Evolutionary conservation across 257 asterid genomes (phyloP).

Genomic region (Anisodus acutangulus): DNA sequence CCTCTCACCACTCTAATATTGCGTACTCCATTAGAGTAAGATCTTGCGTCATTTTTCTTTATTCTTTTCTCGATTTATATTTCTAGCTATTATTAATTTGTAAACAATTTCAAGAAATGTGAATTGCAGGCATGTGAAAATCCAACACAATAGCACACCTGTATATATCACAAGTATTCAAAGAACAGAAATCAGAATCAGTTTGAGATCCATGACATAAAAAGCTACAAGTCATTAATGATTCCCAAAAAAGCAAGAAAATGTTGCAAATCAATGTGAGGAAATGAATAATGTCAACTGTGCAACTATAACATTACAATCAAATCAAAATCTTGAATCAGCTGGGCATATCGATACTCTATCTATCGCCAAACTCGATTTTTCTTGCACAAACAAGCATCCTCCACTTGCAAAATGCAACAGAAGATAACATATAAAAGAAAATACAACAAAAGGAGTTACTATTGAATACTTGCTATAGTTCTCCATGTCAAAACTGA

Average conservation of each 20-base stretch:
- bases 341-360: background rate
- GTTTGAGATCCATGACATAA: background rate
- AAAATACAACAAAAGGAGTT: background rate
- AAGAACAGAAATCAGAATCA: background rate
- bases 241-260: constrained; percentile 1
- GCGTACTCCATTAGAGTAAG: too few species aligned
- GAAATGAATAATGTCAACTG: background rate
- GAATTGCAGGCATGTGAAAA: background rate
- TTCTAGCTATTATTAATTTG: background rate
- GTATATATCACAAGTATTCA: background rate
- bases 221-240: background rate
- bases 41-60: background rate
- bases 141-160: background rate
- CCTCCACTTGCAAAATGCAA: background rate
- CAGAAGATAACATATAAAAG: background rate
- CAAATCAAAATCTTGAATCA: background rate
- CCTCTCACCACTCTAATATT: too few species aligned
- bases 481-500: constrained; percentile 22
- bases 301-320: background rate
- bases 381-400: background rate
- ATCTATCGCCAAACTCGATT: background rate
- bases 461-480: background rate
- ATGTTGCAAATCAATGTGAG: background rate
- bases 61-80: too few species aligned
- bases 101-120: background rate